Percentiles rank a stretch among this genome's conserved stretches.
phyloP scores from a whole-genome alignment of 2,329 filamentous ascomycete species.

The Arthrobotrys conoides region DNA sequence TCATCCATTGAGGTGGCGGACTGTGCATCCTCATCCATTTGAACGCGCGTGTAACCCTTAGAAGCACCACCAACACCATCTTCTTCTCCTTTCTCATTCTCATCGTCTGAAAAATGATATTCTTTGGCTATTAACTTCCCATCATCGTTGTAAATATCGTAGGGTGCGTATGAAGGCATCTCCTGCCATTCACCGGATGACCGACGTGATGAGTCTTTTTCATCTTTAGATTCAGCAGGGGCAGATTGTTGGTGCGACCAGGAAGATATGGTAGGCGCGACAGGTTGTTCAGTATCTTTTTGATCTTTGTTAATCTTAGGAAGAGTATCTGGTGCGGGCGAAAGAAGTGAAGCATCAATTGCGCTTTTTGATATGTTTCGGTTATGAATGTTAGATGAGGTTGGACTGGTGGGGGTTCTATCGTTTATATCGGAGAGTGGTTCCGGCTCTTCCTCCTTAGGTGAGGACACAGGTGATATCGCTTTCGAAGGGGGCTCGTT shows the following conservation, averaged over 20 bases:
- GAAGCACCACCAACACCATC: conserved; percentile 85
- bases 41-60: conserved; percentile 95
- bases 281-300: conserved; percentile 1
- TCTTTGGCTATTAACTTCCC: conserved; percentile 88
- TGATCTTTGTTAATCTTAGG: not conserved
- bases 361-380: conserved; percentile 33
- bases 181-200: conserved; percentile 86
- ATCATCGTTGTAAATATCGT: conserved; percentile 96
- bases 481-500: conserved; percentile 6
- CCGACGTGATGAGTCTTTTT: conserved; percentile 67
- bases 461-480: not conserved
- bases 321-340: not conserved
- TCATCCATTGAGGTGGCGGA: conserved; percentile 97
- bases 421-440: conserved; percentile 23
- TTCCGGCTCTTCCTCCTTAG: conserved; percentile 22
- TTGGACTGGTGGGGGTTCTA: conserved; percentile 10
- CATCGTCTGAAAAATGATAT: conserved; percentile 78
- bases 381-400: conserved; percentile 1
- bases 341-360: conserved; percentile 37
- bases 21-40: conserved; percentile 92
- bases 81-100: conserved; percentile 70
- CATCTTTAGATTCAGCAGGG: conserved; percentile 69
- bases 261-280: conserved; percentile 75
- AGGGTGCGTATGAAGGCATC: conserved; percentile 93
- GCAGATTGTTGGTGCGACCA: conserved; percentile 87